Conservation (phyloP, 345 rosid species). For the Raphanus sativus region DNA sequence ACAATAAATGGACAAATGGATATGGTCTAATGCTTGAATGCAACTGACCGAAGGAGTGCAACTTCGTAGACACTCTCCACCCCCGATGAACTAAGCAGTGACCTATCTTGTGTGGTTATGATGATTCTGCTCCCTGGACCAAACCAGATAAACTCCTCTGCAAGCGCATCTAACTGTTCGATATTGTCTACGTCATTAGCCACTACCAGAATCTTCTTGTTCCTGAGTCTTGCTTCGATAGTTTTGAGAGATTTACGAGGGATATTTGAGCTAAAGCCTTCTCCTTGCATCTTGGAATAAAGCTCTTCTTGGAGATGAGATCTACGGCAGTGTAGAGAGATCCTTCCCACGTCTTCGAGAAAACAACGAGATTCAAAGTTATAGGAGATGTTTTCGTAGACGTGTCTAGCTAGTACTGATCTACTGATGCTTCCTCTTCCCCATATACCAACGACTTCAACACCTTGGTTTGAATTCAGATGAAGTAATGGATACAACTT, state of each 20-base stretch:
- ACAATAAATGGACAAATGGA: no score
- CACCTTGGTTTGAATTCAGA: constrained; percentile 3
- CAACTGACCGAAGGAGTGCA: constrained; percentile 16
- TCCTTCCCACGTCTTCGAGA: constrained; percentile 19
- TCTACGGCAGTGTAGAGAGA: not conserved
- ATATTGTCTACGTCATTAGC: constrained; percentile 28
- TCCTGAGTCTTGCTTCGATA: constrained; percentile 26
- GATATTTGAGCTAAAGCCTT: constrained; percentile 20
- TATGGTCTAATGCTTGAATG: no score
- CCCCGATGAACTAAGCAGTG: constrained; percentile 7
- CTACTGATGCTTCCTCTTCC: constrained; percentile 35
- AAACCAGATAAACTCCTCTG: constrained; percentile 33
- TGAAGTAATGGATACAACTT: constrained; percentile 5
- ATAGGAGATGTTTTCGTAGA: constrained; percentile 23
- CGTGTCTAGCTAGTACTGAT: constrained; percentile 28
- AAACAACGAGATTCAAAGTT: constrained; percentile 34
- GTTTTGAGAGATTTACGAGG: not conserved
- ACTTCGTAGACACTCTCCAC: constrained; percentile 33
- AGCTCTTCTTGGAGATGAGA: constrained; percentile 31
- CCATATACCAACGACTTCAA: constrained; percentile 30
- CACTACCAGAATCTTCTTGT: constrained; percentile 34
- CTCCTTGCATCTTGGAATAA: constrained; percentile 28
- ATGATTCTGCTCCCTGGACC: constrained; percentile 41
- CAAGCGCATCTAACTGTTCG: constrained; percentile 36
- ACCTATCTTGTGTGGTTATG: constrained; percentile 34